Conservation (phyloP, 768 basidiomycete genomes). For the Lactarius sp. region DNA sequence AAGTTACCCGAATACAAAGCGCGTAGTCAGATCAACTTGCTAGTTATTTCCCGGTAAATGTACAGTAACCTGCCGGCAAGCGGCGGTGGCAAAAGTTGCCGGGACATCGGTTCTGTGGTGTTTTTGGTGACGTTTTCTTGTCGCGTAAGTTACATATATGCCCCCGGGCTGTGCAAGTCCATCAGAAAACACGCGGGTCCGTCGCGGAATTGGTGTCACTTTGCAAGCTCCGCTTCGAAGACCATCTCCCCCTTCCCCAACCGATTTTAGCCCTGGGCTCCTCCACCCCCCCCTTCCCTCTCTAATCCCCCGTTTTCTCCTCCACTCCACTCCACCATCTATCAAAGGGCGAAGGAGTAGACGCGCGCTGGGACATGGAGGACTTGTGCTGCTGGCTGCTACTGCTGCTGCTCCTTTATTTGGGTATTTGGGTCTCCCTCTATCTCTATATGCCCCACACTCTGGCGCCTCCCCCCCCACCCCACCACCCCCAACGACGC, state of each 20-base stretch:
- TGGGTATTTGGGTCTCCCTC: no score
- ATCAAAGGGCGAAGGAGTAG: no score
- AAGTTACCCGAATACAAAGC: neutral
- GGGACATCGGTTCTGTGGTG: constrained; percentile 3
- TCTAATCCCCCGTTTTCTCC: neutral
- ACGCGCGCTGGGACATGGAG: no score
- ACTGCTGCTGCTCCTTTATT: no score
- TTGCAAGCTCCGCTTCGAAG: constrained; percentile 21
- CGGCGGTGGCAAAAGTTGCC: constrained; percentile 20
- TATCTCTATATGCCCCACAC: no score
- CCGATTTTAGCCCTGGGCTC: neutral
- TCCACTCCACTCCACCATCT: neutral
- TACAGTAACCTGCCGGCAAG: neutral
- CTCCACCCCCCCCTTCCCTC: neutral
- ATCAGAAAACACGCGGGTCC: constrained; percentile 21
- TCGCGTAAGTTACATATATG: neutral
- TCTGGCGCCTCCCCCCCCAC: no score
- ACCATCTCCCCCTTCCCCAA: neutral
- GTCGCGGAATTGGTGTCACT: constrained; percentile 15
- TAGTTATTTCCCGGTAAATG: no score
- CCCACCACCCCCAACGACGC: neutral
- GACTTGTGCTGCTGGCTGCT: no score
- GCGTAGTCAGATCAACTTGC: neutral
- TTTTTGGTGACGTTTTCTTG: constrained; percentile 15
- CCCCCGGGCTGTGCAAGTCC: constrained; percentile 11